Conservation (phyloP, 2,329 filamentous ascomycete genomes). For the Saccharata proteae region DNA sequence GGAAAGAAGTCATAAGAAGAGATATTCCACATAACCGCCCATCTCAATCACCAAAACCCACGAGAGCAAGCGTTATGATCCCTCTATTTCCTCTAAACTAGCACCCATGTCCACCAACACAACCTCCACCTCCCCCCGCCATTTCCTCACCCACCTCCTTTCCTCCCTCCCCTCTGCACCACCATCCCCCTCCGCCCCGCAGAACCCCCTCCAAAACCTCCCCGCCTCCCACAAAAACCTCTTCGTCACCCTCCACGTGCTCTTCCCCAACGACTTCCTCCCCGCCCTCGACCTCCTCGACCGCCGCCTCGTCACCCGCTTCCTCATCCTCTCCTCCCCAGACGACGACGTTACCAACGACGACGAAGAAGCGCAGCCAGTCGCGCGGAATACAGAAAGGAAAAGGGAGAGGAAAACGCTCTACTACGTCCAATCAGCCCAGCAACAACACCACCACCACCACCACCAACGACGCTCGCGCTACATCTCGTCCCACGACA, state of each 20-base stretch:
- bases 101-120: neutral
- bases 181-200: conserved; percentile 11
- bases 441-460: conserved; percentile 26
- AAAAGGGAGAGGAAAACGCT: conserved; percentile 14
- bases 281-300: conserved; percentile 84
- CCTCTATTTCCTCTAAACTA: neutral
- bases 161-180: conserved; percentile 14
- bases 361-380: neutral
- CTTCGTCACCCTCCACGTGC: conserved; percentile 69
- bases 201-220: conserved; percentile 15
- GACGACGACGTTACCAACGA: neutral
- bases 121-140: conserved; percentile 17
- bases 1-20: too few relatives aligned
- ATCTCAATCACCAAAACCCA: too few relatives aligned
- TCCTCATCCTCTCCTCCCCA: conserved; percentile 14
- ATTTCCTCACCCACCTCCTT: conserved; percentile 23
- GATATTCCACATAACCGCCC: too few relatives aligned
- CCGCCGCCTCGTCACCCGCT: conserved; percentile 53
- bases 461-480: conserved; percentile 14
- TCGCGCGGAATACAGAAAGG: neutral
- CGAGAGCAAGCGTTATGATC: too few relatives aligned
- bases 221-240: conserved; percentile 23
- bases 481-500: conserved; percentile 11
- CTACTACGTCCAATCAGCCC: conserved; percentile 55
- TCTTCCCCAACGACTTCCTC: conserved; percentile 71